Conservation (phyloP, 768 basidiomycete genomes). For the Panellus pusillus region DNA sequence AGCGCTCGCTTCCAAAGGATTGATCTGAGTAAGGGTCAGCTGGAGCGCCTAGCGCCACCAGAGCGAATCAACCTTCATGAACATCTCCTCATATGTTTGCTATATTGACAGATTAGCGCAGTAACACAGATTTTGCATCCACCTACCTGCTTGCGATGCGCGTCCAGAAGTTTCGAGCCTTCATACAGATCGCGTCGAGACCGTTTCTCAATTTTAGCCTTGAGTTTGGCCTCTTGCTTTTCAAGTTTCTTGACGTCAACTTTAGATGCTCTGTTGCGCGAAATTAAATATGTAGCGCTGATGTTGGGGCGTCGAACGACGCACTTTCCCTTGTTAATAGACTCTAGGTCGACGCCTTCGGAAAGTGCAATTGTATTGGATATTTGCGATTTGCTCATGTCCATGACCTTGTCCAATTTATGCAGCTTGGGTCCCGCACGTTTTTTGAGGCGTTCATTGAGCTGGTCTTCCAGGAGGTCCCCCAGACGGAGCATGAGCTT, state of each 20-base stretch:
- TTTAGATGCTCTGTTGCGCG: slow-evolving; percentile 68
- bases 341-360: slow-evolving; percentile 87
- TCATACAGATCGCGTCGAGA: slow-evolving; percentile 88
- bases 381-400: slow-evolving; percentile 81
- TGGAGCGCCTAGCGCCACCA: not conserved
- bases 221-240: slow-evolving; percentile 95
- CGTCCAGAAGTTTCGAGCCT: slow-evolving; percentile 92
- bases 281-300: slow-evolving; percentile 20
- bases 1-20: slow-evolving; percentile 81
- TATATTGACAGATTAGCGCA: slow-evolving; percentile 30
- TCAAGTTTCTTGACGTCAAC: slow-evolving; percentile 96
- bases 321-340: slow-evolving; percentile 93
- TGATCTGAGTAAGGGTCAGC: slow-evolving; percentile 54
- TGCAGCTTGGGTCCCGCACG: slow-evolving; percentile 65
- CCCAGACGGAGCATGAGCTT: slow-evolving; percentile 66
- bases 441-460: slow-evolving; percentile 56
- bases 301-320: slow-evolving; percentile 19
- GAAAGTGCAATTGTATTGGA: slow-evolving; percentile 77
- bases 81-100: slow-evolving; percentile 99
- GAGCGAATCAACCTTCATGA: slow-evolving; percentile 73
- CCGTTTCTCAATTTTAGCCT: slow-evolving; percentile 99
- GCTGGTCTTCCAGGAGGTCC: slow-evolving; percentile 63
- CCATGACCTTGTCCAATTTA: slow-evolving; percentile 84
- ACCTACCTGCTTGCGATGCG: slow-evolving; percentile 83
- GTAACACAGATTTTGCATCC: not conserved